Evolutionary conservation across 78 protist species (phyloP), one percentile per base, ranked within the genome.

Genomic region (Creolimax fragrantissima): DNA sequence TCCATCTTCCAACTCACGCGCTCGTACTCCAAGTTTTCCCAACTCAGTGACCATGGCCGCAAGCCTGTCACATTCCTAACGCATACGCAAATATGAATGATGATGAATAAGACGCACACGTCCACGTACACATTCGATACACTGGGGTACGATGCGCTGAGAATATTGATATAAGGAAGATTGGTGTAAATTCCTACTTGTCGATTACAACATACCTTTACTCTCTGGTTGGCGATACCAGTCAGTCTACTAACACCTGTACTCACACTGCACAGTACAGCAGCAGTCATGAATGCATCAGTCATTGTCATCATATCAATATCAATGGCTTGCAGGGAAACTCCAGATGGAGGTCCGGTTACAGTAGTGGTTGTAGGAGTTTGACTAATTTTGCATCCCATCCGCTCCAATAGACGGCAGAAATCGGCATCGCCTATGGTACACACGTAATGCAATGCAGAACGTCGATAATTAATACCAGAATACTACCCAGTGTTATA

Each of bases 271-370:
- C 90, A 81, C 11, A 96, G 91, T 35, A 93, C 97, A 6, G 94
- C 95, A 36, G 95, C 94, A 4, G 97, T 95, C 95, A 95, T 93
- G 94, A 95, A 95, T n/a, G 97, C 94, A 89, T 95, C 97, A 3
- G 96, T 95, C 92, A 93, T 92, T 42, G 36, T 41, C 39, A n/a
- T 90, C 96, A 95, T 94, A 92, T 95, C 95, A 35, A 91, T 93
- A 6, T 35, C 67, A 3, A 94, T 39, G 4, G 95, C 93, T 84
- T 3, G 5, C 81, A 96, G 74, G 42, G 88, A 81, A 42, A 2
- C 2, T 3, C 88, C 90, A 44, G 3, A 37, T 41, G 6, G 37
- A 3, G 94, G 94, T 42, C 95, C 95, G 3, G 4, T 39, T 42
- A 95, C 95, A 85, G 95, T 47, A 44, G 96, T 95, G 3, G 83